These are phyloP conservation scores for Aurantiochytrium sp. DNA, from an alignment of 108 stramenopile species.

Conservation along the genomic window DNA sequence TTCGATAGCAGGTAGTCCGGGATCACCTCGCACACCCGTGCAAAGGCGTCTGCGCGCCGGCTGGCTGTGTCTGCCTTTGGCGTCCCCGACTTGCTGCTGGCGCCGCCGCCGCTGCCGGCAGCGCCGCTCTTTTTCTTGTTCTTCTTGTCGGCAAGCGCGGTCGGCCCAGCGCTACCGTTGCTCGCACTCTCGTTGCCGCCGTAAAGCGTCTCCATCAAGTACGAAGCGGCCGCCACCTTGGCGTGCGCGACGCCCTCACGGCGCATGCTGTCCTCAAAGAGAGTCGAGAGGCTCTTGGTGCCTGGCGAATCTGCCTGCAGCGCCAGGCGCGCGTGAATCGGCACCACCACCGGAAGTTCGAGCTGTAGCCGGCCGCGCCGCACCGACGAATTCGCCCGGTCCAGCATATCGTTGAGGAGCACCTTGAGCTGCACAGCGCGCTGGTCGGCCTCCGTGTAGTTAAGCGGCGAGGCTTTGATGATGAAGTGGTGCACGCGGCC, in stretches of 20 bases:
- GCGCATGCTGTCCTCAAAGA: conserved; percentile 4
- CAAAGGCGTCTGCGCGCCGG: not conserved
- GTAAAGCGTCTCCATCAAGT: not conserved
- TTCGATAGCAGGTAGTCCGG: not conserved
- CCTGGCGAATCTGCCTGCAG: not conserved
- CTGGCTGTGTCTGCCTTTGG: no score
- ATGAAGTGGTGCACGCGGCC: not conserved
- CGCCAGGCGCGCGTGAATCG: not conserved
- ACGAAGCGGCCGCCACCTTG: not conserved
- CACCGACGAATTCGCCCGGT: not conserved
- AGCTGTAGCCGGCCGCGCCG: not conserved
- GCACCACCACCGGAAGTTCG: not conserved
- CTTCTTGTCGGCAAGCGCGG: no score
- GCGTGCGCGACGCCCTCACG: not conserved
- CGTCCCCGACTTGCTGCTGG: no score
- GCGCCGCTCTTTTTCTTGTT: no score
- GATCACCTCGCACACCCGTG: not conserved
- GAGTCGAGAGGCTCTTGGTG: not conserved
- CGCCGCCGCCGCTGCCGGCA: no score
- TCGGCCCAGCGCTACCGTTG: no score
- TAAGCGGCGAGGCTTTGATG: not conserved
- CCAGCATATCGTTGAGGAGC: not conserved
- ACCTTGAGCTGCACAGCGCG: not conserved
- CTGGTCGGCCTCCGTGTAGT: not conserved
- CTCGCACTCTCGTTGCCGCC: no score